A percentile compares a stretch with the other conserved stretches of the same genome.
Conservation (phyloP, 495 filamentous ascomycete genomes). For the Penicillium herquei region DNA sequence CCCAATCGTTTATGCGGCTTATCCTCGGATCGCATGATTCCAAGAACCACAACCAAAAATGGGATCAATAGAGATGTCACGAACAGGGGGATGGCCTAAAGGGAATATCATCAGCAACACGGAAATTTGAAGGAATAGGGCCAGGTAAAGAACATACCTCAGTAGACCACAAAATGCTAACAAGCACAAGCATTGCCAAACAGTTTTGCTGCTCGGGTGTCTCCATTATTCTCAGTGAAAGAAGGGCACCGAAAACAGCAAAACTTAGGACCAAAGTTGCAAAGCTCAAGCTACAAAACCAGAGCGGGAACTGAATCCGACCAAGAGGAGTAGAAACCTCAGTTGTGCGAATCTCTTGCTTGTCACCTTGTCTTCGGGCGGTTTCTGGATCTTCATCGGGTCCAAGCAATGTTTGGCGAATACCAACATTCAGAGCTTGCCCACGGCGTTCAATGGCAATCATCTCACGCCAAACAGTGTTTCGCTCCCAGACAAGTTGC, state of each 20-base stretch:
- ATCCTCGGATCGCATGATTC: constrained; percentile 75
- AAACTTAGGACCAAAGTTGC: constrained; percentile 71
- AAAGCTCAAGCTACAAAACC: constrained; percentile 81
- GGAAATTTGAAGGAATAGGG: neutral
- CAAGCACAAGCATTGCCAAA: constrained; percentile 87
- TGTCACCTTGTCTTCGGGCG: constrained; percentile 79
- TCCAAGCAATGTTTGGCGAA: constrained; percentile 75
- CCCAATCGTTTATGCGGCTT: constrained; percentile 67
- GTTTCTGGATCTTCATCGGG: constrained; percentile 66
- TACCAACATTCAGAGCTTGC: constrained; percentile 88
- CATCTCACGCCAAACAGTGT: constrained; percentile 98
- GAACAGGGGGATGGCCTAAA: constrained; percentile 89
- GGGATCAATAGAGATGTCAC: constrained; percentile 93
- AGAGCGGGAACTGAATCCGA: constrained; percentile 67
- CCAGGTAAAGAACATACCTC: constrained; percentile 57
- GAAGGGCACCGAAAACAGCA: constrained; percentile 66
- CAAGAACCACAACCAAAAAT: constrained; percentile 84
- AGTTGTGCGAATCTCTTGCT: constrained; percentile 59
- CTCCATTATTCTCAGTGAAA: constrained; percentile 75
- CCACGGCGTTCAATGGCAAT: constrained; percentile 97
- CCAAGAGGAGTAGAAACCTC: constrained; percentile 81
- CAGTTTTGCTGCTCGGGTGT: constrained; percentile 92
- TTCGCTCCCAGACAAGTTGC: constrained; percentile 98
- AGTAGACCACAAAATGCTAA: constrained; percentile 94
- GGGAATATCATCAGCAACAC: constrained; percentile 16